These are phyloP conservation scores for Metschnikowia continentalis DNA, from an alignment of 805 yeast species.

Conservation along the genomic window DNA sequence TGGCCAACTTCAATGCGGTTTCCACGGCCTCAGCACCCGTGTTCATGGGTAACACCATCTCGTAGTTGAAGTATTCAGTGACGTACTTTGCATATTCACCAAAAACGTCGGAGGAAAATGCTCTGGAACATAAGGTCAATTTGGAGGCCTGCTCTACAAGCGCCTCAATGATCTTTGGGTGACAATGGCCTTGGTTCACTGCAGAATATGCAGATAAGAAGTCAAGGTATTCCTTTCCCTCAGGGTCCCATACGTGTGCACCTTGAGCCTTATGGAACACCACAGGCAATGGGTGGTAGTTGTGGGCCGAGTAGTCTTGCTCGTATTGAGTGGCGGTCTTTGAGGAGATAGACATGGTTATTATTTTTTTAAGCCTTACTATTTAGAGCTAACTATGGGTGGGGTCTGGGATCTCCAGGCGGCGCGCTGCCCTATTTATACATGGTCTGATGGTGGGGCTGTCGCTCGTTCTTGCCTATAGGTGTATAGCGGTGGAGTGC, in stretches of 20 bases:
- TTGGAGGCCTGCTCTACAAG: constrained; percentile 80
- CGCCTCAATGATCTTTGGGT: constrained; percentile 85
- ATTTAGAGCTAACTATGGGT: too few species aligned
- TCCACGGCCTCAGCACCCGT: constrained; percentile 99
- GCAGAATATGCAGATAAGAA: constrained; percentile 95
- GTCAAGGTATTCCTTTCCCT: constrained; percentile 89
- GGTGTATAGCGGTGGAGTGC: constrained; percentile 6
- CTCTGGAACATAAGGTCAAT: constrained; percentile 85
- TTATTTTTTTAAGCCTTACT: too few species aligned
- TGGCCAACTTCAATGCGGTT: constrained; percentile 87
- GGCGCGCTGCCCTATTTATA: constrained; percentile 8
- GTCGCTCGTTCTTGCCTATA: constrained; percentile 22
- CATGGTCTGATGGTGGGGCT: constrained; percentile 5
- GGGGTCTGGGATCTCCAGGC: neutral
- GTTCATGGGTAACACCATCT: constrained; percentile 94
- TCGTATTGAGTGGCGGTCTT: constrained; percentile 64
- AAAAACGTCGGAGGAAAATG: constrained; percentile 85
- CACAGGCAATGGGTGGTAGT: constrained; percentile 95
- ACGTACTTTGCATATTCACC: constrained; percentile 83
- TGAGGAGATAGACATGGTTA: constrained; percentile 47
- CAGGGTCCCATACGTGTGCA: constrained; percentile 97
- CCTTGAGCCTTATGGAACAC: constrained; percentile 85
- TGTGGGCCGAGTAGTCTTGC: constrained; percentile 84
- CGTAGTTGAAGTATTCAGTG: constrained; percentile 86
- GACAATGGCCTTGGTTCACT: constrained; percentile 97